These are phyloP conservation scores for Rusavskia elegans DNA, from an alignment of 495 filamentous ascomycete species.

Conservation along the genomic window DNA sequence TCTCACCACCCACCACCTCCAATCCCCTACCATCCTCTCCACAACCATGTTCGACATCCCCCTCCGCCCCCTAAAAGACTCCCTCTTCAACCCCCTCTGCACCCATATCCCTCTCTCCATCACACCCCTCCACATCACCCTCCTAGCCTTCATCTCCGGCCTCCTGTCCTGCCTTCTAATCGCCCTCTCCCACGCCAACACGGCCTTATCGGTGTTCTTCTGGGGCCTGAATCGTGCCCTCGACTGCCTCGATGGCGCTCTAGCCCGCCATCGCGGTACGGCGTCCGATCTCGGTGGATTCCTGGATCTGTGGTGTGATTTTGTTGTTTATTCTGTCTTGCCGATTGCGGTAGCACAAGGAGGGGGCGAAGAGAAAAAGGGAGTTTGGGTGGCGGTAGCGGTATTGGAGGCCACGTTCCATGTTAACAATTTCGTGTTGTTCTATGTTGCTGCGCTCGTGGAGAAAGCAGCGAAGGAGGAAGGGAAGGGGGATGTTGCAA, in stretches of 20 bases:
- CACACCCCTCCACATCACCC: constrained; percentile 12
- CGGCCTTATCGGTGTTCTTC: constrained; percentile 3
- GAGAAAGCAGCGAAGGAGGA: constrained; percentile 9
- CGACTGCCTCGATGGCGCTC: constrained; percentile 19
- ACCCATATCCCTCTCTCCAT: constrained; percentile 9
- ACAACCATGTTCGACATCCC: constrained; percentile 9
- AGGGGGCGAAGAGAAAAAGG: not conserved
- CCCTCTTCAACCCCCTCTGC: constrained; percentile 10
- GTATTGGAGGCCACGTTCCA: constrained; percentile 17
- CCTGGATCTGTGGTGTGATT: constrained; percentile 19
- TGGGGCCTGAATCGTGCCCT: constrained; percentile 18
- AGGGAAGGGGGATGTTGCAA: not conserved
- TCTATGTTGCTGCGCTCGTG: constrained; percentile 17
- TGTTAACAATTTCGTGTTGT: constrained; percentile 23
- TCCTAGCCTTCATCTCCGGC: constrained; percentile 13
- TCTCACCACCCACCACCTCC: too few relatives aligned
- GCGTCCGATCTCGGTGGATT: constrained; percentile 19
- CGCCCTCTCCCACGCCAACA: not conserved
- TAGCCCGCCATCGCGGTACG: constrained; percentile 13
- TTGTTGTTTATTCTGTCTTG: constrained; percentile 19
- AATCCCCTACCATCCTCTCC: too few relatives aligned
- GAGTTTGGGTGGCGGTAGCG: constrained; percentile 12
- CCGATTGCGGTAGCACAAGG: constrained; percentile 11
- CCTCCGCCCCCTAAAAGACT: constrained; percentile 17
- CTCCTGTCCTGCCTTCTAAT: constrained; percentile 5